phyloP scores from a whole-genome alignment of 139 green algal species.

The Haematococcus lacustris region DNA sequence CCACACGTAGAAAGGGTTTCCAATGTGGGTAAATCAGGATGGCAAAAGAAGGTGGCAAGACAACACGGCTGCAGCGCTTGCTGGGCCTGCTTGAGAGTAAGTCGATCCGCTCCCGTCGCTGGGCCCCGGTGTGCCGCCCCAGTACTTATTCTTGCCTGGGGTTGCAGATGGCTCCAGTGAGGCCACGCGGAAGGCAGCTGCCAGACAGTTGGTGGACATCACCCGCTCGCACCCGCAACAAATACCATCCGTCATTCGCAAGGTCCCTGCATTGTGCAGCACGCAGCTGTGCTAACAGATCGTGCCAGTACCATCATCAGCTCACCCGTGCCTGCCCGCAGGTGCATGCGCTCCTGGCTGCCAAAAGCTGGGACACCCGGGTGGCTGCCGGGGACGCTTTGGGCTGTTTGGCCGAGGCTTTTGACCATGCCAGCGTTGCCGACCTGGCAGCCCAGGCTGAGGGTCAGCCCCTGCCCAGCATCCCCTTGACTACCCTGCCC shows the following conservation, averaged over 20 bases:
- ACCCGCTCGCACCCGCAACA: slow-evolving; percentile 61
- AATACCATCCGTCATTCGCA: slow-evolving; percentile 58
- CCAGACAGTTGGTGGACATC: slow-evolving; percentile 73
- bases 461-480: neutral
- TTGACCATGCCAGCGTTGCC: slow-evolving; percentile 47
- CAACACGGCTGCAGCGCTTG: neutral
- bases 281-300: neutral
- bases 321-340: slow-evolving; percentile 13
- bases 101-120: neutral
- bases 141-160: neutral
- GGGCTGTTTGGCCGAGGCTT: slow-evolving; percentile 64
- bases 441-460: slow-evolving; percentile 20
- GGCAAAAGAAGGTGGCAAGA: neutral
- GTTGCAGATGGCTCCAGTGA: slow-evolving; percentile 59
- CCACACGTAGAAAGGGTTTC: too few relatives aligned
- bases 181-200: slow-evolving; percentile 64
- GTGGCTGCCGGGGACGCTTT: slow-evolving; percentile 69
- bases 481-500: neutral
- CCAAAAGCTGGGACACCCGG: slow-evolving; percentile 75
- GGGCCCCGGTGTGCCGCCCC: neutral
- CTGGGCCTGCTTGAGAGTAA: neutral
- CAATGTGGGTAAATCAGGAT: too few relatives aligned
- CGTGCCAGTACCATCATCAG: neutral
- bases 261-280: slow-evolving; percentile 26
- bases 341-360: slow-evolving; percentile 55